phyloP scores from a whole-genome alignment of 768 basidiomycete species.

The Mycena galopus region DNA sequence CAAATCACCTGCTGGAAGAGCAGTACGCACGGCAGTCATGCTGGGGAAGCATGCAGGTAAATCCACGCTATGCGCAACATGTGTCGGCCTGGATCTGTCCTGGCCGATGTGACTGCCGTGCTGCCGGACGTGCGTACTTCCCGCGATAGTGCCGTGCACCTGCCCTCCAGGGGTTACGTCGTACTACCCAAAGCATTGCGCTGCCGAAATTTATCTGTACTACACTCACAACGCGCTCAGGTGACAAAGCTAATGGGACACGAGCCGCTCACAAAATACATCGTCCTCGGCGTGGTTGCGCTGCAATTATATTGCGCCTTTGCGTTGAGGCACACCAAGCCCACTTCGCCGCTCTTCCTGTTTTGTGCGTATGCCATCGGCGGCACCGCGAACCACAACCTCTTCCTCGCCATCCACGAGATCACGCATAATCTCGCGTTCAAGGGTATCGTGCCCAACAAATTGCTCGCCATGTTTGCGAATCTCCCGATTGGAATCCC shows the following conservation, averaged over 20 bases:
- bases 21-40: no score
- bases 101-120: no score
- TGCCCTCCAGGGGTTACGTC: no score
- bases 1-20: no score
- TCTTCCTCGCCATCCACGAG: conserved; percentile 98
- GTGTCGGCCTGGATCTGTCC: no score
- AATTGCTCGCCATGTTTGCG: conserved; percentile 88
- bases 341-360: conserved; percentile 80
- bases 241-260: conserved; percentile 97
- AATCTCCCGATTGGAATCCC: conserved; percentile 96
- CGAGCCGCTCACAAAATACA: conserved; percentile 91
- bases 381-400: conserved; percentile 96
- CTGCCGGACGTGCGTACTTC: no score
- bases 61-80: no score
- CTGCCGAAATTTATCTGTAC: no score
- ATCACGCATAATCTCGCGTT: conserved; percentile 99
- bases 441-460: conserved; percentile 84
- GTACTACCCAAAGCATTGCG: no score
- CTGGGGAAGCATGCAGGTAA: no score
- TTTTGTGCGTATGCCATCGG: conserved; percentile 87
- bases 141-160: no score
- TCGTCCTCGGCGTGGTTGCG: conserved; percentile 85
- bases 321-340: conserved; percentile 74
- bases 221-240: conserved; percentile 53
- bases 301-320: conserved; percentile 79